Base-by-base conservation (phyloP, 2,329 filamentous ascomycete genomes). In the Alternaria longipes region DNA sequence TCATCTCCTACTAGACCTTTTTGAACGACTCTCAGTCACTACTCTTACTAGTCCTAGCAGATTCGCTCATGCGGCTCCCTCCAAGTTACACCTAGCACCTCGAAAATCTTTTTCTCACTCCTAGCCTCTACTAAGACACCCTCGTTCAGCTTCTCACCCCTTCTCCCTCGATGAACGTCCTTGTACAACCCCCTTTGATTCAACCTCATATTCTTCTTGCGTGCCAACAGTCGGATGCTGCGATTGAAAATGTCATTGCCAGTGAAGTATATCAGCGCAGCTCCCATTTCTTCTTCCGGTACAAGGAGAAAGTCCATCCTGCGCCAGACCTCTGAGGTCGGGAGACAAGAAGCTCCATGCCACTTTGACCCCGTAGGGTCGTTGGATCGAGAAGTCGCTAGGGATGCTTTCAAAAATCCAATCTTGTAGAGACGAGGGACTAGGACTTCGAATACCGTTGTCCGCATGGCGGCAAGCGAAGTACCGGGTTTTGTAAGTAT, bases 231-330 rank as follows among this genome's bases (percentile, higher is more conserved):
- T 65, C 94, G 83, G 76, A 97, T 87, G 73, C 92, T 96, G 16
- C 94, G 84, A 77, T 97, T 97, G 81, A 97, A 97, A 34, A 97
- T 90, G 74, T 97, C 94, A 68, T 97, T 95, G 1, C 94, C 94
- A 0, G 94, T 97, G 73, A 97, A 98, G 74, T 97, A 97, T n/a
- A 97, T 86, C 63, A 97, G 76, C 0, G 94, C 93, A 0, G 92
- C 94, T 1, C 94, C 94, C 52, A 93, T 84, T 77, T 97, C 90
- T 2, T 86, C 83, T 67, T 89, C 89, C 0, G 94, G 93, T 1
- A 97, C 94, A 4, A 96, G 85, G 1, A 97, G 82, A 20, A 97
- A 86, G 74, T 97, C 94, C 62, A 97, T 90, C 2, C 93, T 87
- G 8, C 93, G 86, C 93, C 93, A 97, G 1, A 86, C 75, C 0